phyloP scores from a whole-genome alignment of 2,329 filamentous ascomycete genomes.

The Penicillium fuscoglaucum region DNA sequence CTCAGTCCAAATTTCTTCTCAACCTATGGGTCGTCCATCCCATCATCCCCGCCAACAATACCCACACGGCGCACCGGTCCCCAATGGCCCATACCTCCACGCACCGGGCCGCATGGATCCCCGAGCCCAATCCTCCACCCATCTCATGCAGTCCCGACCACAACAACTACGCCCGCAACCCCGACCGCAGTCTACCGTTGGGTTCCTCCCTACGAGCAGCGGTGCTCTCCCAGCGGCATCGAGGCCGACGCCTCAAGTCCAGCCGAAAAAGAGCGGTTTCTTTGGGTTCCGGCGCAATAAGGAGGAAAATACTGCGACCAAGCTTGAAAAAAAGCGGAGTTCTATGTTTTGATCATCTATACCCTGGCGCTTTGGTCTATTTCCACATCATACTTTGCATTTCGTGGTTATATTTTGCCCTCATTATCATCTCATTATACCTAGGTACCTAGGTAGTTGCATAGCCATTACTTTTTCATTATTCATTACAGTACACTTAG shows the following conservation, averaged over 20 bases:
- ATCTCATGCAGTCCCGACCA: constrained; percentile 20
- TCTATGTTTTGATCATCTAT: constrained; percentile 44
- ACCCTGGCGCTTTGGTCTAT: constrained; percentile 14
- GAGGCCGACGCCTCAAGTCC: constrained; percentile 24
- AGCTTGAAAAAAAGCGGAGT: constrained; percentile 48
- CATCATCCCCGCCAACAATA: constrained; percentile 19
- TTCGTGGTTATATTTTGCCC: background rate
- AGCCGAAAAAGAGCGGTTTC: constrained; percentile 48
- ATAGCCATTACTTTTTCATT: background rate
- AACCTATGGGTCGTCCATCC: constrained; percentile 9
- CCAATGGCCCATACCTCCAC: constrained; percentile 23
- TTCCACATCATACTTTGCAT: background rate
- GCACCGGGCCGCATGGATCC: constrained; percentile 16
- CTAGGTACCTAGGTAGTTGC: background rate
- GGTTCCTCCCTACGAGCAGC: constrained; percentile 18
- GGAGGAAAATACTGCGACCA: constrained; percentile 34
- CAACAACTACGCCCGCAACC: constrained; percentile 10
- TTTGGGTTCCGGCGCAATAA: constrained; percentile 44
- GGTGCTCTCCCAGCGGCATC: constrained; percentile 13
- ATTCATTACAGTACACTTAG: background rate
- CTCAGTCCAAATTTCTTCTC: constrained; percentile 24
- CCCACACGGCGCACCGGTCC: constrained; percentile 11
- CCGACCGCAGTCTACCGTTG: constrained; percentile 21
- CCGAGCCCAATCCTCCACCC: constrained; percentile 23
- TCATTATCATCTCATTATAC: background rate